A percentile compares a stretch with the other conserved stretches of the same genome.
Evolutionary conservation across 345 rosid species (phyloP).

Genomic region (Clarkia xantiana): DNA sequence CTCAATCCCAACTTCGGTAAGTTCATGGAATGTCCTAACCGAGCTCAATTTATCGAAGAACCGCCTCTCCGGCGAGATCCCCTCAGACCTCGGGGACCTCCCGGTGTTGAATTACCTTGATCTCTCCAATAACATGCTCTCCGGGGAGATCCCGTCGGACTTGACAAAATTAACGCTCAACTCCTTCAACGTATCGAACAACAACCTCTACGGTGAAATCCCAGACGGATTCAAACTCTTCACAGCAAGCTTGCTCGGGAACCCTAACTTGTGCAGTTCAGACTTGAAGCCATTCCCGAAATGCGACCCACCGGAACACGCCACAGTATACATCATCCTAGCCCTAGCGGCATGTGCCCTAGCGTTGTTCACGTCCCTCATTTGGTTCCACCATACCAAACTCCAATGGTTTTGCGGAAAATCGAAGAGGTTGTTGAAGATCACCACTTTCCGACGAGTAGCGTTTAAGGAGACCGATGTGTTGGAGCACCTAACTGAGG

Average conservation of each 20-base stretch:
- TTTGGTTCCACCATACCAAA: slow-evolving; percentile 29
- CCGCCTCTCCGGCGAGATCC: slow-evolving; percentile 39
- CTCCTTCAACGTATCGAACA: slow-evolving; percentile 45
- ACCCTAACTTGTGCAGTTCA: slow-evolving; percentile 51
- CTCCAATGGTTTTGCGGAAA: slow-evolving; percentile 13
- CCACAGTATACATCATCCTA: slow-evolving; percentile 9
- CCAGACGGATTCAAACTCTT: slow-evolving; percentile 34
- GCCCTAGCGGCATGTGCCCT: slow-evolving; percentile 19
- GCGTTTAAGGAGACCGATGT: slow-evolving; percentile 34
- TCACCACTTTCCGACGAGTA: slow-evolving; percentile 44
- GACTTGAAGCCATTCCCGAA: slow-evolving; percentile 26
- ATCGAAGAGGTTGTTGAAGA: slow-evolving; percentile 20
- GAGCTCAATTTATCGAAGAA: slow-evolving; percentile 46
- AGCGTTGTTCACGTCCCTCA: slow-evolving; percentile 19
- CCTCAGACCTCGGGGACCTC: slow-evolving; percentile 33
- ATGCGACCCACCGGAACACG: slow-evolving; percentile 24
- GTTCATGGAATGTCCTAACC: slow-evolving; percentile 26
- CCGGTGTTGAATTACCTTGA: slow-evolving; percentile 42
- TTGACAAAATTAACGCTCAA: slow-evolving; percentile 34
- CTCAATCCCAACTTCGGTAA: slow-evolving; percentile 30
- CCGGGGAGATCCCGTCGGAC: slow-evolving; percentile 46
- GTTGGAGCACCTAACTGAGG: slow-evolving; percentile 22
- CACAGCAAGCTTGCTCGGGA: slow-evolving; percentile 35
- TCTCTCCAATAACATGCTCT: slow-evolving; percentile 39
- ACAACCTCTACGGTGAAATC: slow-evolving; percentile 32